Base-by-base conservation (phyloP, 2,329 filamentous ascomycete species). In the Cladobotryum mycophilum region DNA sequence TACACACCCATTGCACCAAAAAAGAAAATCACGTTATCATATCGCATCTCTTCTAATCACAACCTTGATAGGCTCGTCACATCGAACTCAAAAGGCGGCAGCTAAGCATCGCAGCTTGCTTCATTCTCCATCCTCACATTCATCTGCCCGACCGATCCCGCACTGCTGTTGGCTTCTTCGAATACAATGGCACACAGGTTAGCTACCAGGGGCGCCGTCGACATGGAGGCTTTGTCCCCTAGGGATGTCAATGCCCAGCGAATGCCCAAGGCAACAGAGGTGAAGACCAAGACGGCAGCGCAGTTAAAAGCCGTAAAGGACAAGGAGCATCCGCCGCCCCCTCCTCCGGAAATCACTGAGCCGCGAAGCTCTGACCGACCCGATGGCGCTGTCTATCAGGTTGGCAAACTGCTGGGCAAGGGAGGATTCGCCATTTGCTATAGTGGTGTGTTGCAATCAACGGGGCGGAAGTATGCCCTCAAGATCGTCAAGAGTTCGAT, bases 401-500 rank as follows among this genome's bases (percentile, higher is more conserved):
- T 88, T 33, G 86, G 86, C 51, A 82, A 82, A 60, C 75, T 88
- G 63, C 75, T 92, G 52, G 88, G 88, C 22, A 91, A 89, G 69
- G 88, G 88, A 43, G 88, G 88, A 9, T 92, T 92, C 63, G 88
- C 88, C 57, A 86, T 91, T 55, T 91, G 87, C 70, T 87, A 91
- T 63, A 81, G 84, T 59, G 87, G 84, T 44, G 81, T 85, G 58
- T 70, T 86, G 49, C 74, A 81, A 47, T 80, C 84, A 11, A 81
- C 80, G 5, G 85, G 79, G 61, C 82, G 85, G 62, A 78, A 79
- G 57, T 86, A 83, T 64, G 88, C 88, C 41, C 74, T 92, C 60
- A 92, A 92, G 73, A 89, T 92, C 63, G 88, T 92, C 63, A 88
- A 85, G 71, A 88, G 85, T 61, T 81, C 85, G 64, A 91, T 91